Conservation (phyloP, 2,329 filamentous ascomycete genomes). For the Incumbomyces lentus region DNA sequence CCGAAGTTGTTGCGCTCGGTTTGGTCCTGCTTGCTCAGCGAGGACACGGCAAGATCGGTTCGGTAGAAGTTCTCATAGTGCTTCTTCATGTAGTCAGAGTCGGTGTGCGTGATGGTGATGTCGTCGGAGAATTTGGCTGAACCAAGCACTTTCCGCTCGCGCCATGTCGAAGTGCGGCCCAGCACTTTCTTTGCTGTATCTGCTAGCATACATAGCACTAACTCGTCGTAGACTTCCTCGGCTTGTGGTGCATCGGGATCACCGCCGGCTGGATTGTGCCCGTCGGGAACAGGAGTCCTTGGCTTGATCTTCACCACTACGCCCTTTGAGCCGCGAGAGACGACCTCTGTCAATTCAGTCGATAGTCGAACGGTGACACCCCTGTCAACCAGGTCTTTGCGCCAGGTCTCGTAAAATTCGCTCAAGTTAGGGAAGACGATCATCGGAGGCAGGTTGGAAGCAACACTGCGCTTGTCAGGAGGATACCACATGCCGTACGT, state of each 20-base stretch:
- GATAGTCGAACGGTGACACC: conserved; percentile 48
- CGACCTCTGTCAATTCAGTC: conserved; percentile 42
- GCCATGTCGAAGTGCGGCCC: conserved; percentile 42
- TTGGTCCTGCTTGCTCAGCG: conserved; percentile 12
- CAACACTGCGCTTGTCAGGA: conserved; percentile 34
- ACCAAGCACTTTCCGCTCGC: conserved; percentile 59
- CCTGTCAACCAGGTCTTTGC: conserved; percentile 38
- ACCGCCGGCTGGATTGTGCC: conserved; percentile 15
- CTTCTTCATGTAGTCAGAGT: conserved; percentile 47
- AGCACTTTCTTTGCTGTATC: conserved; percentile 48
- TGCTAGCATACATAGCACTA: conserved; percentile 47
- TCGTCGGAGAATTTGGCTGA: conserved; percentile 56
- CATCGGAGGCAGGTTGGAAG: conserved; percentile 46
- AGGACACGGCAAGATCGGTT: conserved; percentile 24
- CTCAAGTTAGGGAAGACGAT: conserved; percentile 52
- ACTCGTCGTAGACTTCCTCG: conserved; percentile 46
- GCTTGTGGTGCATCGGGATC: conserved; percentile 23
- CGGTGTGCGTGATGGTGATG: conserved; percentile 51
- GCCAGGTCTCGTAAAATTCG: conserved; percentile 49
- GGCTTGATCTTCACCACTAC: conserved; percentile 34
- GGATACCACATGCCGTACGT: conserved; percentile 54
- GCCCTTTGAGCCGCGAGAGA: conserved; percentile 41
- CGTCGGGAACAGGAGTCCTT: conserved; percentile 15
- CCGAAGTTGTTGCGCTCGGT: conserved; percentile 21
- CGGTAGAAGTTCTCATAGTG: conserved; percentile 21